Base-by-base conservation (phyloP, 805 yeast genomes). In the Metschnikowia lochheadii region DNA sequence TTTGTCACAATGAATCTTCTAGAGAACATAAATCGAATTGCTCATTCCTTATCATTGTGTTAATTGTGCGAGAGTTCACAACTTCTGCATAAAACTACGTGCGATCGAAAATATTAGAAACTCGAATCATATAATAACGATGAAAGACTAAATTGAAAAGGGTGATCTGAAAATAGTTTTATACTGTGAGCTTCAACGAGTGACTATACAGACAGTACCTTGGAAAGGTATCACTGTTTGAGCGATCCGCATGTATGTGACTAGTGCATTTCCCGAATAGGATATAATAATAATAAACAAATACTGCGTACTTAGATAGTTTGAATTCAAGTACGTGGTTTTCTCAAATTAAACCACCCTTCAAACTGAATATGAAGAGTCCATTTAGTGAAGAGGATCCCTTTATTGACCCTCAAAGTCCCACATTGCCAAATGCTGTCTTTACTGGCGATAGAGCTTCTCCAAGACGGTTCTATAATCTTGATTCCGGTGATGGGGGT, bases 401-500 rank as follows among this genome's bases (percentile, higher is more conserved):
- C 3, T 72, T 70, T 49, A 56, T 55, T 53, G 72, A 69, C 40
- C 53, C 56, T n/a, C 49, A 53, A n/a, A 46, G 49, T n/a, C 75
- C 74, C 5, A 56, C 64, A 39, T 56, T 65, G 15, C 78, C 78
- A 5, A 57, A 59, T 48, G 71, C 73, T 11, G 77, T 75, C 1
- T 73, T 72, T 56, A 69, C 73, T 0, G 63, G 67, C 44, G 72
- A 70, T 46, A 57, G 71, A 36, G 57, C 64, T 3, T 69, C 76
- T 2, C 76, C 77, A 1, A 67, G 68, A 58, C 63, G 73, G 46
- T 68, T 61, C 42, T 64, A 62, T 26, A 67, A 66, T 26, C 56
- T 60, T n/a, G 60, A 56, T 31, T 44, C 48, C 20, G 65, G 56
- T 21, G 58, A 54, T 6, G 54, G 56, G 5, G 62, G 57, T 6